Conservation (phyloP, 768 basidiomycete genomes). For the Boletus reticulatus region DNA sequence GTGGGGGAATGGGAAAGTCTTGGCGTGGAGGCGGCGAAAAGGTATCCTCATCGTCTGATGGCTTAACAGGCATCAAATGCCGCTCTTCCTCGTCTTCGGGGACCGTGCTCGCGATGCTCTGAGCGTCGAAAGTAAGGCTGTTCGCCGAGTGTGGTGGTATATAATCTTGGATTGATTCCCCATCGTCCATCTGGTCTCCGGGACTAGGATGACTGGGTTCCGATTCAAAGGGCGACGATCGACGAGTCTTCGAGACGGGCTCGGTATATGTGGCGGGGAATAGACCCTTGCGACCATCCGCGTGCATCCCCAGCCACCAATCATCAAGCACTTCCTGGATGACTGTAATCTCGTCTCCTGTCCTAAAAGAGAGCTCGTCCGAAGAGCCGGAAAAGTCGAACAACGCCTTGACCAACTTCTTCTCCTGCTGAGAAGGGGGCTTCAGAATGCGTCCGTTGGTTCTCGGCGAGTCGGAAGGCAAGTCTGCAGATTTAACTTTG, state of each 20-base stretch:
- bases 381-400: slow-evolving; percentile 72
- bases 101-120: slow-evolving; percentile 41
- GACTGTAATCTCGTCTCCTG: slow-evolving; percentile 74
- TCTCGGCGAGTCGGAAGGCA: slow-evolving; percentile 24
- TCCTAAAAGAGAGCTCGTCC: slow-evolving; percentile 76
- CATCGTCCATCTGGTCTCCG: slow-evolving; percentile 25
- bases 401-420: slow-evolving; percentile 62
- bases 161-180: slow-evolving; percentile 14
- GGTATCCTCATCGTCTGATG: slow-evolving; percentile 23
- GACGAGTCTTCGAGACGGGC: slow-evolving; percentile 15
- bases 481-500: slow-evolving; percentile 23
- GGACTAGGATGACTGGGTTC: slow-evolving; percentile 13
- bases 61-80: slow-evolving; percentile 29
- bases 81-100: slow-evolving; percentile 46
- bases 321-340: slow-evolving; percentile 80
- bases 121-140: slow-evolving; percentile 31
- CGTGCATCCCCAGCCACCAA: slow-evolving; percentile 86
- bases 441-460: slow-evolving; percentile 44
- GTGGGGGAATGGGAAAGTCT: slow-evolving; percentile 5
- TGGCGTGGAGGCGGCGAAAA: slow-evolving; percentile 23
- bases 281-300: slow-evolving; percentile 64
- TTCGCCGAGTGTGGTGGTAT: slow-evolving; percentile 23
- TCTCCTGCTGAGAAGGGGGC: slow-evolving; percentile 47
- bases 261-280: slow-evolving; percentile 83
- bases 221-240: slow-evolving; percentile 35